Conservation (phyloP, 1,139 yeast genomes). For the Sugiyamaella xylanicola region DNA sequence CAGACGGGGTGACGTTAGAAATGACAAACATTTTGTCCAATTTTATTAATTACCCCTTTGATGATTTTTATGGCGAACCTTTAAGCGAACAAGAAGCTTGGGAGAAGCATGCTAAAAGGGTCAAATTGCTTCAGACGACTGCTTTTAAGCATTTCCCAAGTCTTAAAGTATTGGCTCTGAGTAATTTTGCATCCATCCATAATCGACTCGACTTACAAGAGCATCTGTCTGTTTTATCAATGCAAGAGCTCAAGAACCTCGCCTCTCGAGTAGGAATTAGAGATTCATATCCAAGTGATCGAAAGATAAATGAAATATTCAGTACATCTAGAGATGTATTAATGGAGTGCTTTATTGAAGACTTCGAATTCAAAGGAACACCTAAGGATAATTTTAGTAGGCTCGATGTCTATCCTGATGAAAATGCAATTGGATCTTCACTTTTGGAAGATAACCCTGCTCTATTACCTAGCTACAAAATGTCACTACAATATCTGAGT, state of each 20-base stretch:
- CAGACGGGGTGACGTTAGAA: not conserved
- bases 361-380: slow-evolving; percentile 18
- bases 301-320: not conserved
- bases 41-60: slow-evolving; percentile 46
- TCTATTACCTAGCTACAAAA: slow-evolving; percentile 30
- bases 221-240: slow-evolving; percentile 31
- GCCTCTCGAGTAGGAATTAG: slow-evolving; percentile 20
- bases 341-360: slow-evolving; percentile 29
- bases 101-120: slow-evolving; percentile 21
- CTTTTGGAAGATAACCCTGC: not conserved
- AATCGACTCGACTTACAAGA: slow-evolving; percentile 34
- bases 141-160: slow-evolving; percentile 34
- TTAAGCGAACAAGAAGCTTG: slow-evolving; percentile 31
- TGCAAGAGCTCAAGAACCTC: slow-evolving; percentile 31
- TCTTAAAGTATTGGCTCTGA: slow-evolving; percentile 37
- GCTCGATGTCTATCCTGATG: slow-evolving; percentile 13
- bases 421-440: not conserved
- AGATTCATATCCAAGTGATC: slow-evolving; percentile 5
- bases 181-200: slow-evolving; percentile 39
- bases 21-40: slow-evolving; percentile 35
- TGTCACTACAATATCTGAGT: slow-evolving; percentile 42
- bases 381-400: not conserved
- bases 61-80: slow-evolving; percentile 47
- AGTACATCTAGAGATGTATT: slow-evolving; percentile 21
- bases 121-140: slow-evolving; percentile 33